These are phyloP conservation scores for Pseudognaphalium luteoalbum DNA, from an alignment of 129 eudicot genomes.

Conservation along the genomic window DNA sequence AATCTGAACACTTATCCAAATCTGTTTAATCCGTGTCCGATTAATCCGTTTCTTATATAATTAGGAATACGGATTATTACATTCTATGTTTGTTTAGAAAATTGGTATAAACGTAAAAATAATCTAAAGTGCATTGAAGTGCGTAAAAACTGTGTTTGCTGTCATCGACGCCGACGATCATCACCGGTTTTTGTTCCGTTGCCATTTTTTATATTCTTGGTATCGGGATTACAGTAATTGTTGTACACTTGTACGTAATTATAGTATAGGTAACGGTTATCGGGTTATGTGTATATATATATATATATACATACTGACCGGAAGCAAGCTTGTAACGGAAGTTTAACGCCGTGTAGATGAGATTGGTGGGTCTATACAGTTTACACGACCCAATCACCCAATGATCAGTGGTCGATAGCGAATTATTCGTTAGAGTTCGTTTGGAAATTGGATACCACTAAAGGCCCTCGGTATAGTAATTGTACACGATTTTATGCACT, in stretches of 20 bases:
- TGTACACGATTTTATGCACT: neutral
- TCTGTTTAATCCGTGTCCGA: no score
- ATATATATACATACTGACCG: neutral
- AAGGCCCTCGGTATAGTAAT: neutral
- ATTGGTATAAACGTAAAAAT: no score
- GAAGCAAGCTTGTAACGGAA: neutral
- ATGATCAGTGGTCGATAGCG: neutral
- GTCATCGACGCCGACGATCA: neutral
- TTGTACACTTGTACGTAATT: neutral
- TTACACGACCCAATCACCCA: neutral
- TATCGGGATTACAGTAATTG: neutral
- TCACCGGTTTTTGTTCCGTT: neutral
- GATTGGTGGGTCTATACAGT: neutral
- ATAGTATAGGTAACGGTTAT: neutral
- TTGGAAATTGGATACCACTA: conserved; percentile 12
- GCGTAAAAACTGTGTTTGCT: conserved; percentile 1
- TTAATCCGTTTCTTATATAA: no score
- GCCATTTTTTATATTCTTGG: neutral
- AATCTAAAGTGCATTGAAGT: neutral
- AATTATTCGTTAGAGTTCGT: neutral
- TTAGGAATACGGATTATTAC: no score
- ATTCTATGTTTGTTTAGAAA: no score
- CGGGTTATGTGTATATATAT: neutral
- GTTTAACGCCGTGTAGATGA: conserved; percentile 16
- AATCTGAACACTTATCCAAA: no score